Percentiles rank a stretch among this genome's conserved stretches.
These are phyloP conservation scores for Candida dajiaensis DNA, from an alignment of 805 yeast genomes.

Conservation along the genomic window DNA sequence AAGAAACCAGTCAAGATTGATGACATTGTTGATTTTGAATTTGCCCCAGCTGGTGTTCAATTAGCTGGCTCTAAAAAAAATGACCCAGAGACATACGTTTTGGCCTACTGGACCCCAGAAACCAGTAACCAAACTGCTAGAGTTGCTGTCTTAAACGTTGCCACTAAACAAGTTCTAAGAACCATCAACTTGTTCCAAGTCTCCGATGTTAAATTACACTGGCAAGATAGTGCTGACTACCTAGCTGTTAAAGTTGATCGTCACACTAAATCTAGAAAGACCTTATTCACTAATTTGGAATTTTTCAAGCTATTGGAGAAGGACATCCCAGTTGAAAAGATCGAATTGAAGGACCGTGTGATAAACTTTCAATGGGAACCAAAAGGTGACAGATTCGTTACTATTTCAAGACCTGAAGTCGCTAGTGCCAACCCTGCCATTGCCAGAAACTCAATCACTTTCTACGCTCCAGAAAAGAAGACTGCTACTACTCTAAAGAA, in stretches of 20 bases:
- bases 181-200: constrained; percentile 94
- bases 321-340: constrained; percentile 90
- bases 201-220: constrained; percentile 79
- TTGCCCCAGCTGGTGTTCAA: constrained; percentile 85
- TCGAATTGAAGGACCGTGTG: constrained; percentile 88
- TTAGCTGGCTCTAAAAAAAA: constrained; percentile 49
- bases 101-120: constrained; percentile 98
- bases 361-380: constrained; percentile 96
- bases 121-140: constrained; percentile 87
- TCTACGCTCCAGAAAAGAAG: constrained; percentile 77
- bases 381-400: constrained; percentile 76
- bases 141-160: constrained; percentile 84
- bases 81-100: constrained; percentile 54
- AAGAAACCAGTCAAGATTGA: constrained; percentile 79
- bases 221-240: constrained; percentile 86
- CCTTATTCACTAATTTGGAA: constrained; percentile 85
- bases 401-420: constrained; percentile 57
- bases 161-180: constrained; percentile 76
- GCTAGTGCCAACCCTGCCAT: constrained; percentile 53
- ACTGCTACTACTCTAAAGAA: constrained; percentile 36
- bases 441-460: constrained; percentile 59
- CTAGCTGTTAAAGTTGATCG: constrained; percentile 95
- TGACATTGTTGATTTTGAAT: constrained; percentile 86
- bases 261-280: constrained; percentile 92
- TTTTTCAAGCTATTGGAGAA: constrained; percentile 82